Base-by-base conservation (phyloP, 257 asterid genomes). In the Solanum phureja region DNA sequence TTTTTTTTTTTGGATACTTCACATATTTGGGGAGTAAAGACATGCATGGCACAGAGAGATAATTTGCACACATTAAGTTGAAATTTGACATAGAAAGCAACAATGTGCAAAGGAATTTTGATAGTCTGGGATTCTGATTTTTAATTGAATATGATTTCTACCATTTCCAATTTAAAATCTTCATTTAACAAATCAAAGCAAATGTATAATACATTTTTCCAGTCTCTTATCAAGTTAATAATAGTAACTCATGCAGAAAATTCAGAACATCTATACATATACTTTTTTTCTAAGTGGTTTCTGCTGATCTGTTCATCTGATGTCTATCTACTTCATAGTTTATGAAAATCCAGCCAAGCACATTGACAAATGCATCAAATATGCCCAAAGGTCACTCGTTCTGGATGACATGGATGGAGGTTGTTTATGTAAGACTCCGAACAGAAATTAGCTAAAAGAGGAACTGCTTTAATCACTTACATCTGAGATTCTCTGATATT, bases 281-380 rank as follows among this genome's bases (percentile, higher is more conserved):
- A 71, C 34, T 13, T 31, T 71, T 71, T 56, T 6, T 71, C 40
- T 71, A 7, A 31, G 77, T 29, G 77, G n/a, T 2, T 49, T 21
- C 8, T 49, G 58, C 58, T 49, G 58, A 84, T 84, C 86, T 76
- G 88, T 84, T 89, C 84, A 76, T 84, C 86, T 76, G 89, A 90
- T 49, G 3, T 49, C 7, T 49, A 49, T 49, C 58, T 49, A 89
- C 16, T 49, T 49, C 58, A 49, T 5, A 49, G 60, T 49, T 49
- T 18, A 7, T 49, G 60, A 18, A 49, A 94, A 94, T 90, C 92
- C 88, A 92, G 8, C 60, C 23, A 14, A 14, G 60, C 60, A 16
- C 8, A 16, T 49, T 14, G 60, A 49, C 8, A 49, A 49, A 49
- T 49, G 60, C 60, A 49, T 49, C 60, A 49, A 49, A 14, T 16